A percentile compares a stretch with the other conserved stretches of the same genome.
These are phyloP conservation scores for Dothideomycetes sp. DNA, from an alignment of 2,329 filamentous ascomycete species.

Conservation along the genomic window DNA sequence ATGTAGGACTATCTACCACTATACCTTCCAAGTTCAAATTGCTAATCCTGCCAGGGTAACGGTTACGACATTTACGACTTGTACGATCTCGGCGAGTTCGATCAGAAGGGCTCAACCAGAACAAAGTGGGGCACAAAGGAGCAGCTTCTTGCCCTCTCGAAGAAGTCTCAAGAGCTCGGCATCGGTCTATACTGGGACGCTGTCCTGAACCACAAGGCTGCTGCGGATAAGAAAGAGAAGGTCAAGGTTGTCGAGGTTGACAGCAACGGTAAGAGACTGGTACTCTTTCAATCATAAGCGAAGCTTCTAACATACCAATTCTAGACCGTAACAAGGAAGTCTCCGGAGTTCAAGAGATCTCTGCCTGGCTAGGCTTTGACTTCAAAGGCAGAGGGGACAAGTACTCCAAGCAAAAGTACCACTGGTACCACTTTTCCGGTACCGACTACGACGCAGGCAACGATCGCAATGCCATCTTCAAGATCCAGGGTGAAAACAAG, in stretches of 20 bases:
- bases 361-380: constrained; percentile 56
- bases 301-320: background rate
- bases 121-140: constrained; percentile 61
- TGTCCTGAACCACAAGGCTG: constrained; percentile 61
- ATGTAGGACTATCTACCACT: constrained; percentile 5
- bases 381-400: constrained; percentile 48
- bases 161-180: constrained; percentile 39
- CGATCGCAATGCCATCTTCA: constrained; percentile 49
- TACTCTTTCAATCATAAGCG: background rate
- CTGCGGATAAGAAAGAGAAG: constrained; percentile 52
- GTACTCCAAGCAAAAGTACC: constrained; percentile 51
- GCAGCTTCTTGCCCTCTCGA: constrained; percentile 43
- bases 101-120: constrained; percentile 49
- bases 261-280: constrained; percentile 11
- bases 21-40: background rate
- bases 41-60: constrained; percentile 35
- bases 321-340: constrained; percentile 42
- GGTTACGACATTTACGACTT: constrained; percentile 53
- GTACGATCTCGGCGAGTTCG: constrained; percentile 48
- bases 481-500: constrained; percentile 51
- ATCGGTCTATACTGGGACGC: constrained; percentile 57
- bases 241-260: constrained; percentile 54
- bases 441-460: constrained; percentile 50
- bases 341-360: constrained; percentile 46
- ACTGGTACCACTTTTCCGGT: constrained; percentile 54